phyloP scores from a whole-genome alignment of 352 stramenopile genomes.

The Phytophthora sojae region DNA sequence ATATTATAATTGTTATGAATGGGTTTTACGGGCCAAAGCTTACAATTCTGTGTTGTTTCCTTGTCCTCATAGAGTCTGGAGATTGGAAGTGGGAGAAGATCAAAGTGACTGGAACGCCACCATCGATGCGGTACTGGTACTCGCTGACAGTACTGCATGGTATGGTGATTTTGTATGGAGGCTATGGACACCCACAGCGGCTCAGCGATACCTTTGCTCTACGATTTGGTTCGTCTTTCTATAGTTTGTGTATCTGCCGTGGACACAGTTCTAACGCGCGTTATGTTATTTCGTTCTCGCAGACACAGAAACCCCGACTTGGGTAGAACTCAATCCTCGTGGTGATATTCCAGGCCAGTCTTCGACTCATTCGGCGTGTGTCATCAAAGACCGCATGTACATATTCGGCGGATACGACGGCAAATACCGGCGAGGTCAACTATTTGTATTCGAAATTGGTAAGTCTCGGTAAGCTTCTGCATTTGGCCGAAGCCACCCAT shows the following conservation, averaged over 20 bases:
- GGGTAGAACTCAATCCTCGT: slow-evolving; percentile 49
- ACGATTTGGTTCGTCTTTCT: slow-evolving; percentile 46
- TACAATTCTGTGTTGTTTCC: not conserved
- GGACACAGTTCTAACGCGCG: slow-evolving; percentile 2
- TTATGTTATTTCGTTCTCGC: not conserved
- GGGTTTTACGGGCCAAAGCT: not conserved
- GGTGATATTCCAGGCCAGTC: slow-evolving; percentile 54
- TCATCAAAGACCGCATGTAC: slow-evolving; percentile 60
- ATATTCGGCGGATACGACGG: slow-evolving; percentile 73
- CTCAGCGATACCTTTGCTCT: slow-evolving; percentile 65
- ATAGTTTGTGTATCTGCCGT: not conserved
- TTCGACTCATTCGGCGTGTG: slow-evolving; percentile 65
- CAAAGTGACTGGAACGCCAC: slow-evolving; percentile 44
- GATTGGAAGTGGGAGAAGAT: slow-evolving; percentile 68
- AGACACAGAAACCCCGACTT: slow-evolving; percentile 56
- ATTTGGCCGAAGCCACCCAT: not conserved
- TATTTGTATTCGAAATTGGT: slow-evolving; percentile 60
- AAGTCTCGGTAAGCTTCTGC: slow-evolving; percentile 1
- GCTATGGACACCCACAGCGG: slow-evolving; percentile 59
- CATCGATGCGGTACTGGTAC: slow-evolving; percentile 75
- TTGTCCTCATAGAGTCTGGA: slow-evolving; percentile 31
- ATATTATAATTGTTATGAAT: not conserved
- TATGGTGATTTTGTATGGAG: slow-evolving; percentile 61
- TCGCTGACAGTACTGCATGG: slow-evolving; percentile 51
- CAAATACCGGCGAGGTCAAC: slow-evolving; percentile 56